Evolutionary conservation across 306 rosid genomes (phyloP).

Genomic region (Canavalia gladiata): DNA sequence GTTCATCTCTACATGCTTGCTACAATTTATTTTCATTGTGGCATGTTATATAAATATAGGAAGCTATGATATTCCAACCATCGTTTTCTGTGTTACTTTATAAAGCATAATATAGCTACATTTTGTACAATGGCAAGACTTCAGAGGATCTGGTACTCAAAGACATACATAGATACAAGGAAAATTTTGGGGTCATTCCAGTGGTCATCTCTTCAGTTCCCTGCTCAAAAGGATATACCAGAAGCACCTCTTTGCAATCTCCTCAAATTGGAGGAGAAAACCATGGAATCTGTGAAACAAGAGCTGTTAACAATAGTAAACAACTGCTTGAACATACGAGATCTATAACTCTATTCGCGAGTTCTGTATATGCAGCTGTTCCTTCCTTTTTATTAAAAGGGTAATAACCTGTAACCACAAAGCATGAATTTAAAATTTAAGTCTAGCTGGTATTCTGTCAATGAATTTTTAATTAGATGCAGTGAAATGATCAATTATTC

Average conservation of each 20-base stretch:
- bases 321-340: conserved; percentile 44
- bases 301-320: conserved; percentile 35
- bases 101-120: conserved; percentile 34
- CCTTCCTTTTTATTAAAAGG: conserved; percentile 44
- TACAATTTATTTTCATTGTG: background rate
- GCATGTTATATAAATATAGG: background rate
- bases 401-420: conserved; percentile 29
- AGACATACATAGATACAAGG: conserved; percentile 57
- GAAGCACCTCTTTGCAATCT: conserved; percentile 46
- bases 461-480: background rate
- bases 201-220: conserved; percentile 44
- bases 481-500: background rate
- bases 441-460: background rate
- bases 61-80: conserved; percentile 25
- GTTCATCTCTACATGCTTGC: background rate
- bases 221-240: conserved; percentile 42
- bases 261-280: conserved; percentile 40
- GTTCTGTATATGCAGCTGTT: conserved; percentile 31
- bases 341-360: conserved; percentile 22
- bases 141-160: conserved; percentile 76
- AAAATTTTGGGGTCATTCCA: conserved; percentile 45
- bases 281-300: conserved; percentile 52
- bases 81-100: conserved; percentile 16
- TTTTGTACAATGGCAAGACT: conserved; percentile 49
- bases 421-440: background rate